phyloP scores from a whole-genome alignment of 306 rosid species.

The Cucurbita pepo region DNA sequence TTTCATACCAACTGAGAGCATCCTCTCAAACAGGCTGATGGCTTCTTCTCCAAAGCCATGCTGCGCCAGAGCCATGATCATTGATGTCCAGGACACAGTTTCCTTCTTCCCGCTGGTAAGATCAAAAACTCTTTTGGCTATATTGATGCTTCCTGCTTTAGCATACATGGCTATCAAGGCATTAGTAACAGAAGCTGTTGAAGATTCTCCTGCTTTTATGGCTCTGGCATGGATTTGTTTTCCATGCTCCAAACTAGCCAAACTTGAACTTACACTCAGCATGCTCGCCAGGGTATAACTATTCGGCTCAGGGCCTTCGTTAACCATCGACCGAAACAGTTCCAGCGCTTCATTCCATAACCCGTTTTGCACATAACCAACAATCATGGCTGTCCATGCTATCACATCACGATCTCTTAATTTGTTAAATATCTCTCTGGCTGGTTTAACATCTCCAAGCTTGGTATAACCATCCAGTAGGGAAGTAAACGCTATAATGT shows the following conservation, averaged over 20 bases:
- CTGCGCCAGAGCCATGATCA: slow-evolving; percentile 74
- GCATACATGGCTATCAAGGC: slow-evolving; percentile 77
- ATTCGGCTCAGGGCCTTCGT: slow-evolving; percentile 65
- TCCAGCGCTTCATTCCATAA: slow-evolving; percentile 44
- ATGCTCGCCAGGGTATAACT: slow-evolving; percentile 57
- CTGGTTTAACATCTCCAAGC: slow-evolving; percentile 57
- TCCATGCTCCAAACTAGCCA: slow-evolving; percentile 65
- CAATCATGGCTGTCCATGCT: slow-evolving; percentile 92
- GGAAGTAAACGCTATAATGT: slow-evolving; percentile 68
- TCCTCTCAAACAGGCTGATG: slow-evolving; percentile 58
- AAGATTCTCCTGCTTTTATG: slow-evolving; percentile 41
- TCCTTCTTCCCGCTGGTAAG: slow-evolving; percentile 24
- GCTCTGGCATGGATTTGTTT: slow-evolving; percentile 70
- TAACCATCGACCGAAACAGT: slow-evolving; percentile 54
- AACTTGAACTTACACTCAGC: slow-evolving; percentile 51
- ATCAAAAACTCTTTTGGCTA: slow-evolving; percentile 49
- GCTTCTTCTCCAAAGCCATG: slow-evolving; percentile 84
- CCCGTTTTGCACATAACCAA: slow-evolving; percentile 63
- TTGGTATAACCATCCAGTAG: slow-evolving; percentile 71
- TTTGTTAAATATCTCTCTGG: slow-evolving; percentile 64
- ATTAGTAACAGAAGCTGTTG: slow-evolving; percentile 62
- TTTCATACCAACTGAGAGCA: slow-evolving; percentile 43
- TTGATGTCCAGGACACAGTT: slow-evolving; percentile 72
- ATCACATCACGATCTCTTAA: slow-evolving; percentile 47
- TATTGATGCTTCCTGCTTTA: slow-evolving; percentile 56